phyloP scores from a whole-genome alignment of 2,329 filamentous ascomycete genomes.

The Aspergillus bombycis region DNA sequence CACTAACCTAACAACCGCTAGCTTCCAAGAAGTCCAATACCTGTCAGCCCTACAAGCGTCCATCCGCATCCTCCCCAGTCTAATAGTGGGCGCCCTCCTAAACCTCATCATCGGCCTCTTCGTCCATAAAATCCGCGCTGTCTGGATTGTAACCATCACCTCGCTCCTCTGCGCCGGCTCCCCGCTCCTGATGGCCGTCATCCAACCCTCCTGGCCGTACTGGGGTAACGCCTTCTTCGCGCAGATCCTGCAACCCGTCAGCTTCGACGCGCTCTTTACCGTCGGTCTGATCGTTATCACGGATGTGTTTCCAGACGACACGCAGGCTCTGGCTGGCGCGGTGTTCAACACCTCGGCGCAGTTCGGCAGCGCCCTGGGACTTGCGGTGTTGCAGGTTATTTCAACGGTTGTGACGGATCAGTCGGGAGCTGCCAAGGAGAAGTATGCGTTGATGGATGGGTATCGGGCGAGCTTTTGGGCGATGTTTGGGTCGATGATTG shows the following conservation, averaged over 20 bases:
- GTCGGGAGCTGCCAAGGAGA: constrained; percentile 20
- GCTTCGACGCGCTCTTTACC: constrained; percentile 24
- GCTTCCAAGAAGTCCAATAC: constrained; percentile 57
- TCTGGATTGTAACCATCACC: constrained; percentile 45
- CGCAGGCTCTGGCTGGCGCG: constrained; percentile 62
- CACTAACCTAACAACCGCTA: constrained; percentile 25
- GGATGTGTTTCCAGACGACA: constrained; percentile 35
- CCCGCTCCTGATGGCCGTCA: constrained; percentile 60
- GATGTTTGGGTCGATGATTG: constrained; percentile 51
- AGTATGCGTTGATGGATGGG: constrained; percentile 51
- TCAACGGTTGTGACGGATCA: constrained; percentile 46
- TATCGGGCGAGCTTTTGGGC: constrained; percentile 60
- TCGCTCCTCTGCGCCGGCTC: constrained; percentile 49
- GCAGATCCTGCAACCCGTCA: constrained; percentile 27
- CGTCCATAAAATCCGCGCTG: constrained; percentile 46
- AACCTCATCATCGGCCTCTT: constrained; percentile 52
- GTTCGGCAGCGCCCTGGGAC: constrained; percentile 57
- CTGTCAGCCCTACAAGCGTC: constrained; percentile 52
- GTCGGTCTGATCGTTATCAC: constrained; percentile 21
- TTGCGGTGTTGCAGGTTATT: constrained; percentile 57
- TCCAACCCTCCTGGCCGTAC: constrained; percentile 54
- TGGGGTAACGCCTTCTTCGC: constrained; percentile 54
- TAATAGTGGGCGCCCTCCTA: constrained; percentile 48
- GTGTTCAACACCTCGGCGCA: constrained; percentile 64
- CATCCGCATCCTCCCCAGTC: constrained; percentile 50